Evolutionary conservation across 495 filamentous ascomycete genomes (phyloP).

Genomic region (Xylaria scruposa): DNA sequence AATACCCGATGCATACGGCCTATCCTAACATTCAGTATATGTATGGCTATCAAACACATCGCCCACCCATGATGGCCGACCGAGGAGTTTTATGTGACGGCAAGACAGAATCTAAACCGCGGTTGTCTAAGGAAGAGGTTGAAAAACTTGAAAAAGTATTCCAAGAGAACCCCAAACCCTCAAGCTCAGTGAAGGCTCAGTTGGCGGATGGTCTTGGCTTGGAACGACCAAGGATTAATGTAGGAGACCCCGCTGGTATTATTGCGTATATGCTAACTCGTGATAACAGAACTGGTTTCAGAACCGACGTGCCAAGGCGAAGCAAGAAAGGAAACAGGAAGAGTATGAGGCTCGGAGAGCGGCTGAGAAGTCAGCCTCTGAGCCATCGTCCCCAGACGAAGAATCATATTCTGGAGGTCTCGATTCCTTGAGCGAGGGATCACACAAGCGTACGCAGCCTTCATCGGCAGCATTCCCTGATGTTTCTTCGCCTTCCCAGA

Average conservation of each 20-base stretch:
- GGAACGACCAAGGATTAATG: slow-evolving; percentile 77
- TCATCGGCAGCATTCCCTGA: slow-evolving; percentile 47
- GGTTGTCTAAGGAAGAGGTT: slow-evolving; percentile 82
- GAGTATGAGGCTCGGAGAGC: slow-evolving; percentile 65
- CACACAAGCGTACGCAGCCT: slow-evolving; percentile 42
- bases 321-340: slow-evolving; percentile 75
- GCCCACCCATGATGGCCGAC: slow-evolving; percentile 34
- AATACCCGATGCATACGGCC: slow-evolving; percentile 29
- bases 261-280: slow-evolving; percentile 40
- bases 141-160: slow-evolving; percentile 78
- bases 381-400: slow-evolving; percentile 45
- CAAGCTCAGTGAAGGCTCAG: slow-evolving; percentile 74
- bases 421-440: slow-evolving; percentile 42
- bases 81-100: slow-evolving; percentile 31
- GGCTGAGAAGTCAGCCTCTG: slow-evolving; percentile 55
- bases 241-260: slow-evolving; percentile 50
- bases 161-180: slow-evolving; percentile 77
- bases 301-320: slow-evolving; percentile 83
- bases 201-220: slow-evolving; percentile 75
- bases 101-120: slow-evolving; percentile 64
- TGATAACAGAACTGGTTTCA: slow-evolving; percentile 84
- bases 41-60: slow-evolving; percentile 37
- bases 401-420: slow-evolving; percentile 29
- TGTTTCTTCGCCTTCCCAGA: slow-evolving; percentile 31
- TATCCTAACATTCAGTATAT: slow-evolving; percentile 33